Base-by-base conservation (phyloP, 768 basidiomycete species). In the Chalciporus pseudorubinellus region DNA sequence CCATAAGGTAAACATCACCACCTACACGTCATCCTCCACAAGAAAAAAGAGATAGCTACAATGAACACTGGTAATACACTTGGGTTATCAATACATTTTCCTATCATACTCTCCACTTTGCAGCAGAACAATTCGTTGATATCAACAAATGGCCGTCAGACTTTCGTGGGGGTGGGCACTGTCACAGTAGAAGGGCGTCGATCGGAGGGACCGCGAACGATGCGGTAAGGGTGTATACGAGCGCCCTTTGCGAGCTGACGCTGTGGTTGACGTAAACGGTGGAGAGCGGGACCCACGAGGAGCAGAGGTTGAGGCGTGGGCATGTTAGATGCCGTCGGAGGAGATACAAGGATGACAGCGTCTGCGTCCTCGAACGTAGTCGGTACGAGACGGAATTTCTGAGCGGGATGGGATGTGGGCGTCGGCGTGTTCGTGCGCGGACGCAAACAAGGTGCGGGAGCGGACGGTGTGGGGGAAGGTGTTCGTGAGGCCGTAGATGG, bases 161-260 rank as follows among this genome's bases (percentile, higher is more conserved):
- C 24, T 16, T 22, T 48, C 20, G 49, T 26, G 14, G 28, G 13
- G 28, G 16, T 1, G 26, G 26, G 44, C 28, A 49, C 31, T 1
- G 34, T 10, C 22, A 13, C 42, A 16, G 48, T 22, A n/a, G 46
- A 44, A 3, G 56, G 39, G 13, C 53, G 52, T 22, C 47, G 57
- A 39, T 61, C 54, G 11, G 50, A 34, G 19, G 56, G 45, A 22
- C 50, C 36, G 16, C 59, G 66, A n/a, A 70, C 64, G 29, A 82
- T 68, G 55, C 77, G 77, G 63, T 84, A 87, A 3, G 84, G 83
- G 53, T 81, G 78, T 8, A 85, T 56, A 19, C 79, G 73, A 9
- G 77, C 72, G 33, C 79, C 78, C 53, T 74, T 74, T 13, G 72
- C 68, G 22, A 81, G 53, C 16, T 65, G 73, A 9, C 69, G 63